phyloP scores from a whole-genome alignment of 352 stramenopile species.

The Globisporangium ultimum region DNA sequence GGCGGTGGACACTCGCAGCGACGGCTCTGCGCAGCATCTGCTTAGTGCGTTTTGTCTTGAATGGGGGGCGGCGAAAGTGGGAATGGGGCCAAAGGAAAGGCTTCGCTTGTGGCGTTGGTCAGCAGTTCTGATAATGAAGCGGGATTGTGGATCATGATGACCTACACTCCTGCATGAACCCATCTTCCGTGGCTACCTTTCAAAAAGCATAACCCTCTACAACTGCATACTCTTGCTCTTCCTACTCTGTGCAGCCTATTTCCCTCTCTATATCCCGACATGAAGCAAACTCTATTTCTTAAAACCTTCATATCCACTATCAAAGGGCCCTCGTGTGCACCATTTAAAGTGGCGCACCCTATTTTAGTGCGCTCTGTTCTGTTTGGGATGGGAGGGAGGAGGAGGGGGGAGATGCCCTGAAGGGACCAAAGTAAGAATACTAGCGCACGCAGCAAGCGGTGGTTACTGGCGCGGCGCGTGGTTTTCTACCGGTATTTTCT shows the following conservation, averaged over 20 bases:
- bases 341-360: too few species aligned
- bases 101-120: neutral
- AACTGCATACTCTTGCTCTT: neutral
- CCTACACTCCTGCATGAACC: neutral
- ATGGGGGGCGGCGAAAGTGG: too few species aligned
- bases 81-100: neutral
- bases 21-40: slow-evolving; percentile 1
- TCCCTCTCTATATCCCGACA: too few species aligned
- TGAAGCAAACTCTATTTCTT: too few species aligned
- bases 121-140: neutral
- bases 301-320: too few species aligned
- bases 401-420: neutral
- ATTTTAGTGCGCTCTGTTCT: too few species aligned
- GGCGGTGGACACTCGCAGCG: neutral
- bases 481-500: slow-evolving; percentile 14
- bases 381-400: neutral
- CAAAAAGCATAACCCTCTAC: neutral
- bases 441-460: neutral
- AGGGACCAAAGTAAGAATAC: neutral
- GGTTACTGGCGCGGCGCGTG: neutral
- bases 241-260: too few species aligned
- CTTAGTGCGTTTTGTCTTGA: neutral
- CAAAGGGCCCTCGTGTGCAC: too few species aligned
- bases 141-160: neutral
- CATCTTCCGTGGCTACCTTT: neutral